Base-by-base conservation (phyloP, 2,329 filamentous ascomycete species). In the Plenodomus lindquistii region DNA sequence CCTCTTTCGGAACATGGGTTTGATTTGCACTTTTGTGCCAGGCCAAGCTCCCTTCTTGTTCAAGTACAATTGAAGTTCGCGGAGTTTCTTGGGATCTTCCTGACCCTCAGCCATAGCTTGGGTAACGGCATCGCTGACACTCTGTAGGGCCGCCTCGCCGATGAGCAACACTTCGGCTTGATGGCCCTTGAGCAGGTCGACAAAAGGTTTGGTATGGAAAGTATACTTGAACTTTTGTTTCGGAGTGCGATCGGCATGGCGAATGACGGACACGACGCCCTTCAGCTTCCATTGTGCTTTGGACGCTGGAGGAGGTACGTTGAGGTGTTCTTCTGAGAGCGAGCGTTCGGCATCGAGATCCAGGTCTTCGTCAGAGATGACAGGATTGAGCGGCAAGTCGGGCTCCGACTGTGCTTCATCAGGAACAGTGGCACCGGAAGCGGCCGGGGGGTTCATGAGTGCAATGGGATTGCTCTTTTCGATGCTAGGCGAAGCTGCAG, bases 181-280 rank as follows among this genome's bases (percentile, higher is more conserved):
- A 64, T 99, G 93, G 0, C 94, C 94, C 69, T 93, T 96, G 36
- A 99, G 82, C 3, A 99, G 80, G 56, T 96, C 89, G 55, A 99
- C 92, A 66, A 99, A 99, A 0, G 94, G 94, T 54, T 92, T 90
- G 0, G 91, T 96, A 67, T 99, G 94, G 63, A 99, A 97, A 0
- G 94, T 99, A 65, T 97, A 99, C 71, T 99, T 99, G 80, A 97
- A 97, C 71, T 99, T 99, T 66, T 99, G 94, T 75, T 99, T 99
- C 2, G 94, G 94, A 1, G 94, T 99, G 47, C 94, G 87, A 75
- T 99, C 94, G 2, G 95, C 95, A 73, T 99, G 94, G 21, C 94
- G 85, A 57, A 99, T 91, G 15, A 99, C 94, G 2, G 92, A 93
- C 0, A 99, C 93, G 75, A 99, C 92, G 11, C 94, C 94, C 75